phyloP scores from a whole-genome alignment of 2,329 filamentous ascomycete species.

The Purpureocillium lavendulum region DNA sequence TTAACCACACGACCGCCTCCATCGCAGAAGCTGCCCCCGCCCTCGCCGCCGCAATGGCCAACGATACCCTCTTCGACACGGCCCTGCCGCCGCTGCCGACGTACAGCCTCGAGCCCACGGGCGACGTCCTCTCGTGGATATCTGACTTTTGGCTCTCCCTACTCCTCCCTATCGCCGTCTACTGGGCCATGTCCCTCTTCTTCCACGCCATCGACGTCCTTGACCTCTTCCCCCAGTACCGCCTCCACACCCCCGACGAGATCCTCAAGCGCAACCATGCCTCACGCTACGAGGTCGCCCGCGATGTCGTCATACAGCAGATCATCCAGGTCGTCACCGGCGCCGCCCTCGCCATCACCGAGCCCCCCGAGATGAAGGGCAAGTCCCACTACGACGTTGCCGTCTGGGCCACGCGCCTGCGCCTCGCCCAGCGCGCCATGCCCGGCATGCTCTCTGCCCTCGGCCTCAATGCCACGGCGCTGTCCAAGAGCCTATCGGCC shows the following conservation, averaged over 20 bases:
- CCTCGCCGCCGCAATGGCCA: conserved; percentile 36
- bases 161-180: conserved; percentile 69
- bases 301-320: conserved; percentile 89
- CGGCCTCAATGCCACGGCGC: conserved; percentile 65
- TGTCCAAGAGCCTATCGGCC: conserved; percentile 67
- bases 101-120: conserved; percentile 65
- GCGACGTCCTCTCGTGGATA: conserved; percentile 66
- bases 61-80: conserved; percentile 46
- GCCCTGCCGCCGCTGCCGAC: conserved; percentile 72
- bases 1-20: conserved; percentile 24
- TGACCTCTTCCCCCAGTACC: conserved; percentile 83
- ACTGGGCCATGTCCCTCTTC: conserved; percentile 78
- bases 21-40: conserved; percentile 8
- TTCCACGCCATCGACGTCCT: conserved; percentile 83
- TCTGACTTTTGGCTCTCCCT: conserved; percentile 76
- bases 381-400: conserved; percentile 80
- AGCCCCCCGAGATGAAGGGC: conserved; percentile 65
- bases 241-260: conserved; percentile 90
- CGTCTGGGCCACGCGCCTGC: conserved; percentile 78
- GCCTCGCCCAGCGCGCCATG: conserved; percentile 69
- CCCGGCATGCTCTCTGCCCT: conserved; percentile 62
- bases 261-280: conserved; percentile 82
- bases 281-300: conserved; percentile 73
- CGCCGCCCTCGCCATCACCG: conserved; percentile 58
- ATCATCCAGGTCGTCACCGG: conserved; percentile 75